phyloP scores from a whole-genome alignment of 257 asterid genomes.

The Primulina huaijiensis region DNA sequence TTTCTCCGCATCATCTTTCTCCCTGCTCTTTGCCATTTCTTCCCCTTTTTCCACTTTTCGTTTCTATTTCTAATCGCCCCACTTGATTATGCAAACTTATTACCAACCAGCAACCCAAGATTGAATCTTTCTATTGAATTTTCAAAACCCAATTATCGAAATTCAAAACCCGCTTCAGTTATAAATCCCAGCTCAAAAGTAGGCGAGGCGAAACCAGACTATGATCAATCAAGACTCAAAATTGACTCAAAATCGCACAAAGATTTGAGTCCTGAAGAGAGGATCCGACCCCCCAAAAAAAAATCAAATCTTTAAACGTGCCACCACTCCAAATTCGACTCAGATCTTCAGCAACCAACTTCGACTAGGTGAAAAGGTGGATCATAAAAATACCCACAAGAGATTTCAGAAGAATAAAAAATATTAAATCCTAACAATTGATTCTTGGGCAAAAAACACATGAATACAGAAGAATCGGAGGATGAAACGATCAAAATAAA shows the following conservation, averaged over 20 bases:
- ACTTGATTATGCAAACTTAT: neutral
- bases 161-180: slow-evolving; percentile 17
- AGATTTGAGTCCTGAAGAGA: neutral
- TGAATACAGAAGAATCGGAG: neutral
- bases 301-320: slow-evolving; percentile 1
- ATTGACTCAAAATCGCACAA: neutral
- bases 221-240: neutral
- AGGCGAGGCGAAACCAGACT: neutral
- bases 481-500: no score
- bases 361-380: slow-evolving; percentile 26
- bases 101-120: slow-evolving; percentile 19
- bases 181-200: neutral
- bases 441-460: neutral
- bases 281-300: neutral
- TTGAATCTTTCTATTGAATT: slow-evolving; percentile 9
- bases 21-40: slow-evolving; percentile 52
- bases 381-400: slow-evolving; percentile 20
- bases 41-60: neutral
- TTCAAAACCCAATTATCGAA: slow-evolving; percentile 22
- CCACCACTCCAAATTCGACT: slow-evolving; percentile 1
- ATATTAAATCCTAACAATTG: neutral
- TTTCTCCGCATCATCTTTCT: slow-evolving; percentile 54
- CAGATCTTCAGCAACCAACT: slow-evolving; percentile 27
- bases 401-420: neutral
- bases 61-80: neutral